Evolutionary conservation across 2,329 filamentous ascomycete species (phyloP), one percentile per base, ranked within the genome.

Genomic region (Didymella sp.): DNA sequence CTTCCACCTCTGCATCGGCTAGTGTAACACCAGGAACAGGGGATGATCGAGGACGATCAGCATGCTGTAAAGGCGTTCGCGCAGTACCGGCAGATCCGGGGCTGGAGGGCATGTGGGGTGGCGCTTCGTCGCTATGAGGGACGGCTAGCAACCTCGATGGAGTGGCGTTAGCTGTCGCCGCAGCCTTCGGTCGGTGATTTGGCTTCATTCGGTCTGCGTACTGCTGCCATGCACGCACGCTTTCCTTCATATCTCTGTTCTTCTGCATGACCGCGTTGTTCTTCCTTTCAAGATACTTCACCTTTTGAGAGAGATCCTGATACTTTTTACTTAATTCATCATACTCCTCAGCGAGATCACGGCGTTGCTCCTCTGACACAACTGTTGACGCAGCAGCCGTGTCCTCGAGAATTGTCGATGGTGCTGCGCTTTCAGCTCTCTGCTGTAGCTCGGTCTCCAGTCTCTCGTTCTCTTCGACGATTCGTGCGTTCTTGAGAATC

Each of bases 231-330:
- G 70, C 70, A 38, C 67, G 72, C 7, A 76, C 73, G 30, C 60
- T 75, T 13, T 76, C 68, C 51, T 79, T 80, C 67, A 77, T 77
- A 2, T 76, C 69, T 41, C 66, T 71, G 49, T 76, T 74, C 50
- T 75, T 73, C 41, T 70, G 61, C 70, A 69, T 76, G 42, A 72
- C 75, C 35, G 51, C 58, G 2, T 50, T 60, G 33, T 73, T 75
- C 59, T 74, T 74, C 51, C 63, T 71, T 37, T 75, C 67, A 8
- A 71, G 56, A 43, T 76, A 76, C 52, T 66, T 73, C 3, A 70
- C 56, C 45, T 66, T 67, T 21, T 73, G 67, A 21, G 56, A 57
- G 2, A 62, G 60, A 40, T 73, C 64, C 22, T 68, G 67, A 27
- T 72, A 70, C 46, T 64, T 66, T 53, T 71, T 72, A 38, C 60